Percentiles rank a stretch among this genome's conserved stretches.
These are phyloP conservation scores for Coniochaeta pulveracea DNA, from an alignment of 2,329 filamentous ascomycete species.

Conservation along the genomic window DNA sequence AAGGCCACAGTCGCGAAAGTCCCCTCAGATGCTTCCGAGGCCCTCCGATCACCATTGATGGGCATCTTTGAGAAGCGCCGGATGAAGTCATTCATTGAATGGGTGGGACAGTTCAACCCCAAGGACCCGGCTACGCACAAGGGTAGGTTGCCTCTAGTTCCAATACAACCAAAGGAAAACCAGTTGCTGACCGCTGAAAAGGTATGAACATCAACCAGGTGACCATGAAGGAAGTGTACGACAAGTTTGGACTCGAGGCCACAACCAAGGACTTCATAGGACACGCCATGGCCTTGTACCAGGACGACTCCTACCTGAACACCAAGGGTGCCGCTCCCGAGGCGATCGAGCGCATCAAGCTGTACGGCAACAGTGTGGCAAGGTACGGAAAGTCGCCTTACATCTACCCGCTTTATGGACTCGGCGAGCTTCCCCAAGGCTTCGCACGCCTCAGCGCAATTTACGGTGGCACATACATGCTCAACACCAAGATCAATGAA, in stretches of 20 bases:
- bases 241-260: constrained; percentile 89
- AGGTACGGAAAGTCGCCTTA: constrained; percentile 98
- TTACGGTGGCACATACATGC: constrained; percentile 98
- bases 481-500: constrained; percentile 91
- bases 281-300: constrained; percentile 95
- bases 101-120: constrained; percentile 77
- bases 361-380: constrained; percentile 96
- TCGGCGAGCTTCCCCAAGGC: constrained; percentile 93
- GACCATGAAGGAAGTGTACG: constrained; percentile 98
- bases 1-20: constrained; percentile 96
- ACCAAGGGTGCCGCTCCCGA: constrained; percentile 65
- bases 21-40: constrained; percentile 83
- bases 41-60: constrained; percentile 87
- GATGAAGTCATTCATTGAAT: constrained; percentile 94
- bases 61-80: constrained; percentile 95
- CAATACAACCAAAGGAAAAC: background rate
- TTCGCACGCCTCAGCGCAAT: constrained; percentile 96
- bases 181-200: constrained; percentile 19
- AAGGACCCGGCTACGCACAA: constrained; percentile 81
- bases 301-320: constrained; percentile 78
- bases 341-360: constrained; percentile 79
- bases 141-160: constrained; percentile 42
- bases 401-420: constrained; percentile 97
- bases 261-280: constrained; percentile 92
- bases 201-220: constrained; percentile 68